Evolutionary conservation across 139 green algal species (phyloP), one percentile per base, ranked within the genome.

Genomic region (Chlamydomonas sp.): DNA sequence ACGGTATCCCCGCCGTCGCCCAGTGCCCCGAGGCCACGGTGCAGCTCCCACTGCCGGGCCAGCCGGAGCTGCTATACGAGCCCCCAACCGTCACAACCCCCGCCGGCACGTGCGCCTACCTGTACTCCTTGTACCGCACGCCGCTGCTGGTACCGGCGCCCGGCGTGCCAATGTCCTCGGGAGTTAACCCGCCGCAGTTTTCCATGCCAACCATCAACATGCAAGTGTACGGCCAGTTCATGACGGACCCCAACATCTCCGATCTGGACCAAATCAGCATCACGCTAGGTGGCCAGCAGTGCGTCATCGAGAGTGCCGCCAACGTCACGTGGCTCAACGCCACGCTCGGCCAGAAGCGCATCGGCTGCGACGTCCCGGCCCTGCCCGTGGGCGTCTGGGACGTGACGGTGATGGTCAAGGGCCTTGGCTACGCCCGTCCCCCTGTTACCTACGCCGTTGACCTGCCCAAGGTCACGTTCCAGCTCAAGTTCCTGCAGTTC

Each of bases 71-170:
- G 3, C 4, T 20, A 8, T 73, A 15, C 8, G 89, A 90, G 68
- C 79, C 74, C 1, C 5, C 57, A 1, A 67, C 15, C 1, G 74
- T 72, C 18, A 59, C 18, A 18, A 62, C 75, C 4, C 3, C 79
- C 0, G 69, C 61, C 12, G 12, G 15, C 59, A 31, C 3, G 12
- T 92, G 89, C 82, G 3, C n/a, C 15, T 92, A 85, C 85, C n/a
- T 92, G n/a, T 92, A 89, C 71, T 85, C 69, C 6, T 83, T 85
- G 5, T 85, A 90, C 84, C 82, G 76, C n/a, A 92, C 77, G 57
- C 89, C 89, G 4, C 68, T 49, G 7, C 76, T 93, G 63, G 15
- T 61, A 2, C n/a, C 63, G 0, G 18, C 12, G 12, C 66, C 31
- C 31, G 31, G 31, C 31, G 31, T 49, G 31, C 31, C 31, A 49